Evolutionary conservation across 768 basidiomycete species (phyloP), one percentile per base, ranked within the genome.

Genomic region (Tulasnella calospora): DNA sequence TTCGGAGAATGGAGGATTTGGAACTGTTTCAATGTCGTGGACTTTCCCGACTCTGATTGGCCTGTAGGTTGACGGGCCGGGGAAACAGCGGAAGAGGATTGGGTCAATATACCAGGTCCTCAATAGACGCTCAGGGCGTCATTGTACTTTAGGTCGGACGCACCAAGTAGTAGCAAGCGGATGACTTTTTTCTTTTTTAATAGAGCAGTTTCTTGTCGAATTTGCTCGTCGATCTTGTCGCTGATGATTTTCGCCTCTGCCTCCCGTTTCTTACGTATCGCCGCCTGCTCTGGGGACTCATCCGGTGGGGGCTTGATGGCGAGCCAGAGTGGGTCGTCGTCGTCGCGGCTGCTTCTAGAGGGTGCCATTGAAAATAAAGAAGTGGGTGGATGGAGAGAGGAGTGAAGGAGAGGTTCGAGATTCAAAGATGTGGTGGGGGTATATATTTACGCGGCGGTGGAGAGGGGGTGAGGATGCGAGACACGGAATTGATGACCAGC

Each of bases 1-100:
- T 85, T 86, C 0, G 91, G 91, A 12, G 89, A 88, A 81, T 92
- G 91, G 0, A 89, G 87, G 10, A 92, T 82, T 82, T 92, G 90
- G 80, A 92, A 92, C 81, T 93, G 77, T 35, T 94, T 94, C 82
- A 92, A 91, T 17, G 94, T 86, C 1, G 94, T 94, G 0, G 92
- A 93, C 84, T 95, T 95, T 19, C 81, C 81, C 71, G 73, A 70
- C 41, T 80, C 77, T 2, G 90, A 91, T 84, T 92, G 92, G 23
- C 91, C 91, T 90, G 84, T 72, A 78, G 41, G 36, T 44, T 57
- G 55, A 40, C 55, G 36, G 61, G 35, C 73, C 44, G 73, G 44
- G 44, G 44, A 61, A 67, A 76, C 21, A 55, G 17, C 73, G 40
- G 51, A 70, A 69, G 46, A 76, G 55, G 55, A 76, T 67, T 67